Conservation (phyloP, 371 early-diverging fungal species). For the Circinella umbellata region DNA sequence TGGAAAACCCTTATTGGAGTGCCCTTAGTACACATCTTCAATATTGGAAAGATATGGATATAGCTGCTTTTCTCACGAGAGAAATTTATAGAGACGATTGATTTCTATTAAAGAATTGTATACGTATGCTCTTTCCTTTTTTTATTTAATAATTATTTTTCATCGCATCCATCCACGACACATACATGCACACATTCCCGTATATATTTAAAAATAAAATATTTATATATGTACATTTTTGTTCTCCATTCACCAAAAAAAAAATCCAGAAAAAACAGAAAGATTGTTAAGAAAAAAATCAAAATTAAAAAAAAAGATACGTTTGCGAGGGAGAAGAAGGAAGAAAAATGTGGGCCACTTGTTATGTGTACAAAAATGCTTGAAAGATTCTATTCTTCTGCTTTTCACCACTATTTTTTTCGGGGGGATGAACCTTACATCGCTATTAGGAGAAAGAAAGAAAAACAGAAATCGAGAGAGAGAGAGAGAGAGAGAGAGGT, state of each 20-base stretch:
- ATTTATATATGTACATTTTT: background rate
- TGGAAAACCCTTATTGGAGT: constrained; percentile 80
- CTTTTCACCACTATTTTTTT: too few species aligned
- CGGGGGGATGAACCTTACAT: too few species aligned
- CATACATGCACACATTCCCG: background rate
- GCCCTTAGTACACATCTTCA: constrained; percentile 79
- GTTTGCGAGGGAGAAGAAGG: too few species aligned
- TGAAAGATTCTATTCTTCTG: too few species aligned
- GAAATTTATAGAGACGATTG: constrained; percentile 45
- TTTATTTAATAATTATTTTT: background rate
- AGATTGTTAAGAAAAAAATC: too few species aligned
- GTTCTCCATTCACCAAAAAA: background rate
- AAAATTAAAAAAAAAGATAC: too few species aligned
- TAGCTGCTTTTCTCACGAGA: constrained; percentile 63
- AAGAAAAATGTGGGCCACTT: background rate
- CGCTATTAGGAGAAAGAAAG: too few species aligned
- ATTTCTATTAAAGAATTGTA: background rate
- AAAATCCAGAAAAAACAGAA: background rate
- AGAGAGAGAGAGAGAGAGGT: too few species aligned
- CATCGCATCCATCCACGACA: background rate
- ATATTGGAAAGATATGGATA: constrained; percentile 81
- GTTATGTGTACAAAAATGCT: constrained; percentile 5
- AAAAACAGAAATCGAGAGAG: too few species aligned
- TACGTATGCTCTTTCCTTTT: constrained; percentile 3
- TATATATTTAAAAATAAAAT: background rate